Conservation (phyloP, 257 asterid species). For the Solanum appendiculatum region DNA sequence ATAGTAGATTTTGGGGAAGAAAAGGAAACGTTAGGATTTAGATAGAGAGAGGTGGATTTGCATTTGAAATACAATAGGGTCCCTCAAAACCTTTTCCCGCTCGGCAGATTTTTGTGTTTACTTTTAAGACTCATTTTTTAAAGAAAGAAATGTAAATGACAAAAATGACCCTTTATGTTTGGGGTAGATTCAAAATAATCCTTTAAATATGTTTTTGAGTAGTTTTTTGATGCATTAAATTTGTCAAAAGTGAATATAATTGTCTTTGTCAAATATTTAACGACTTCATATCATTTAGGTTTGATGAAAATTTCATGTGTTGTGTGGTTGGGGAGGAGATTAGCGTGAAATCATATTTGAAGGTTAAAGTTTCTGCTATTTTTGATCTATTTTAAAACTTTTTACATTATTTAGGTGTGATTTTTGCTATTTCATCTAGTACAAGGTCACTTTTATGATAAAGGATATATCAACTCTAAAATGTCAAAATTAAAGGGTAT, state of each 20-base stretch:
- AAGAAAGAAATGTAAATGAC: not conserved
- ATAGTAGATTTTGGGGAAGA: not conserved
- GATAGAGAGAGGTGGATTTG: not conserved
- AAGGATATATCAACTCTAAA: too few relatives aligned
- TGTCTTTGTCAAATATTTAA: not conserved
- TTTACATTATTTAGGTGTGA: not conserved
- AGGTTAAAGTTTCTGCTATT: too few relatives aligned
- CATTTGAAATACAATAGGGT: not conserved
- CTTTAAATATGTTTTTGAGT: not conserved
- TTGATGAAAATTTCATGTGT: not conserved
- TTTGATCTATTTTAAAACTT: too few relatives aligned
- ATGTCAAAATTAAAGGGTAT: too few relatives aligned
- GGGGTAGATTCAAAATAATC: not conserved
- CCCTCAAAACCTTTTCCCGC: slow-evolving; percentile 1
- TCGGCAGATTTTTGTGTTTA: not conserved
- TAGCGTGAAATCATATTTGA: not conserved
- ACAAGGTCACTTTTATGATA: too few relatives aligned
- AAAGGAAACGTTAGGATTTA: not conserved
- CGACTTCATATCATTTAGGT: not conserved
- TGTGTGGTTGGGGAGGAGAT: not conserved
- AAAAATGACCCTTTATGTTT: not conserved
- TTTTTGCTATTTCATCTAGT: too few relatives aligned
- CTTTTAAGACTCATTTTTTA: not conserved
- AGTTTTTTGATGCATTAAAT: too few relatives aligned
- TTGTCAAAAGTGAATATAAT: not conserved